These are phyloP conservation scores for Ascosphaera pollenicola DNA, from an alignment of 2,329 filamentous ascomycete genomes.

Conservation along the genomic window DNA sequence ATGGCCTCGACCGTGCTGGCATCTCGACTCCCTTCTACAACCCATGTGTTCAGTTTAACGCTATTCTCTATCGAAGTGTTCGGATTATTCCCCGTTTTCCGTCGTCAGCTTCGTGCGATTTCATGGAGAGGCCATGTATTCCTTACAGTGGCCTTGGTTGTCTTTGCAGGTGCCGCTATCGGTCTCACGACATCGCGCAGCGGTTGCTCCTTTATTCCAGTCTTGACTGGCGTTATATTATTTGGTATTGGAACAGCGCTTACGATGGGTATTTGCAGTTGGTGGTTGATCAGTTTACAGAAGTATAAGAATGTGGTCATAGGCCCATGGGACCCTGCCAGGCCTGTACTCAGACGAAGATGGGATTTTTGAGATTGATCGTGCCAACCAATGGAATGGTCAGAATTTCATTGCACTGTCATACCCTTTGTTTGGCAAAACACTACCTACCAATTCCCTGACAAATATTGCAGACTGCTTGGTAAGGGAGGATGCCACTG, in stretches of 20 bases:
- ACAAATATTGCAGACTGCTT: too few species aligned
- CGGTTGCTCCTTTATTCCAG: constrained; percentile 36
- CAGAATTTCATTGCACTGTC: too few species aligned
- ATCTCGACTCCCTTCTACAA: constrained; percentile 68
- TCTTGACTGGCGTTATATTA: constrained; percentile 51
- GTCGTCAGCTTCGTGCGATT: constrained; percentile 64
- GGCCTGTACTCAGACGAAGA: constrained; percentile 34
- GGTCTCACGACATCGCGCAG: constrained; percentile 37
- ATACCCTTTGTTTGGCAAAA: too few species aligned
- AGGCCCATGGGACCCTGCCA: constrained; percentile 89
- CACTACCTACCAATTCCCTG: too few species aligned
- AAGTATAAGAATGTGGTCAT: constrained; percentile 99
- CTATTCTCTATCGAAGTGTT: constrained; percentile 96
- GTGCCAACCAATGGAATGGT: too few species aligned
- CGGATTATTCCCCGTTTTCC: constrained; percentile 89
- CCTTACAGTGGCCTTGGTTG: constrained; percentile 53
- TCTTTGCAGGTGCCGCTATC: constrained; percentile 59
- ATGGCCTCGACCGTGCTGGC: constrained; percentile 94
- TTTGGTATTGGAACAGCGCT: too few species aligned
- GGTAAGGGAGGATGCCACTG: too few species aligned
- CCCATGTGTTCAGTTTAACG: constrained; percentile 84
- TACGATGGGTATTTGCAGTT: constrained; percentile 81
- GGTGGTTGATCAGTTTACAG: constrained; percentile 93
- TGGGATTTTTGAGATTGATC: too few species aligned
- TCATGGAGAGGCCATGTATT: constrained; percentile 62